A percentile compares a stretch with the other conserved stretches of the same genome.
Conservation (phyloP, 176 grass and related monocot species). For the Eremochloa ophiuroides region DNA sequence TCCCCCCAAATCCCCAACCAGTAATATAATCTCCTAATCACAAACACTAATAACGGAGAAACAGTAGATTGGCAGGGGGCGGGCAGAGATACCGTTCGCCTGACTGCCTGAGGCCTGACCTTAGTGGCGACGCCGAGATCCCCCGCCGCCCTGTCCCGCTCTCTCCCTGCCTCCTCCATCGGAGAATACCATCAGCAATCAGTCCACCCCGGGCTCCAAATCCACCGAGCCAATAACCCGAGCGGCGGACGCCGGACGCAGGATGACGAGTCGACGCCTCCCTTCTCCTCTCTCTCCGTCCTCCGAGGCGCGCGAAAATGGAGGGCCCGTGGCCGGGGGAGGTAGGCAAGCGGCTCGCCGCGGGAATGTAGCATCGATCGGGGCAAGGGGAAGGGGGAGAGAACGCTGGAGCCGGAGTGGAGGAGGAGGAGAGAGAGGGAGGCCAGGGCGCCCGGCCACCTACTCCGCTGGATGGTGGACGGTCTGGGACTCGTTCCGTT, state of each 20-base stretch:
- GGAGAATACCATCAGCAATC: slow-evolving; percentile 1
- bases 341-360: not conserved
- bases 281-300: not conserved
- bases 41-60: not conserved
- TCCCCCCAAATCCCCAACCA: not conserved
- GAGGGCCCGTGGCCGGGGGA: not conserved
- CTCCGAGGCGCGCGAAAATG: not conserved
- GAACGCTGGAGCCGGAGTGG: not conserved
- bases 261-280: not conserved
- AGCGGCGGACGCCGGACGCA: not conserved
- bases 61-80: not conserved
- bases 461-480: not conserved
- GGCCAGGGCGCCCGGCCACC: not conserved
- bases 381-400: not conserved
- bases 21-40: not conserved
- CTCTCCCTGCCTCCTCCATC: slow-evolving; percentile 32
- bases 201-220: not conserved
- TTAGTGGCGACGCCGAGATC: slow-evolving; percentile 13
- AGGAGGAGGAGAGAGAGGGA: not conserved
- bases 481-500: not conserved
- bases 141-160: not conserved
- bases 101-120: slow-evolving; percentile 12
- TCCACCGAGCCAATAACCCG: not conserved
- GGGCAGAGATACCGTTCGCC: not conserved
- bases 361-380: slow-evolving; percentile 33